Percentiles rank a stretch among this genome's conserved stretches.
phyloP scores from a whole-genome alignment of 2,329 filamentous ascomycete species.

The Colletotrichum sojae region DNA sequence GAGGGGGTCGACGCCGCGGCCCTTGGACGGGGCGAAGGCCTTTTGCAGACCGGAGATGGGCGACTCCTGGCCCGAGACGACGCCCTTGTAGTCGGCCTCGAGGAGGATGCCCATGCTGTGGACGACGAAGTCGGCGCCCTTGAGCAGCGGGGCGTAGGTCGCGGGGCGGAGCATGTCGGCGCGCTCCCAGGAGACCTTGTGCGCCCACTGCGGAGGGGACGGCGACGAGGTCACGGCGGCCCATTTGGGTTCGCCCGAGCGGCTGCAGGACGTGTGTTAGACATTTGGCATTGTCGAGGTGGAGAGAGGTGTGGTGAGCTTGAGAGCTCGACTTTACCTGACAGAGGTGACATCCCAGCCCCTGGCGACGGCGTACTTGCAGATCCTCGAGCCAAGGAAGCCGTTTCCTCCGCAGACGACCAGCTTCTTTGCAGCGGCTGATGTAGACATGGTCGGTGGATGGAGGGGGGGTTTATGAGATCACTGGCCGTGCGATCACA shows the following conservation, averaged over 20 bases:
- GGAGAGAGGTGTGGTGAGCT: constrained; percentile 7
- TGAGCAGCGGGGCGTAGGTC: constrained; percentile 83
- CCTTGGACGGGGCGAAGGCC: constrained; percentile 80
- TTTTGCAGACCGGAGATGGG: constrained; percentile 83
- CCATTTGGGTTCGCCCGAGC: constrained; percentile 92
- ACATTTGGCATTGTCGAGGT: constrained; percentile 6
- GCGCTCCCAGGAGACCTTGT: constrained; percentile 86
- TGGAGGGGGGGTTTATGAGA: constrained; percentile 5
- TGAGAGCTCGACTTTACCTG: constrained; percentile 69
- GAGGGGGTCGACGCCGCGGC: constrained; percentile 78
- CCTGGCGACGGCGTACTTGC: constrained; percentile 86
- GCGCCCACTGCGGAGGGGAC: constrained; percentile 83
- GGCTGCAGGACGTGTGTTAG: constrained; percentile 66
- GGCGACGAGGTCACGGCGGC: constrained; percentile 79
- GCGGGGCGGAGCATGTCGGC: constrained; percentile 88
- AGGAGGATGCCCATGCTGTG: constrained; percentile 97
- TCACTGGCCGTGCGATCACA: neutral
- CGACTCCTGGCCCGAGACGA: constrained; percentile 86
- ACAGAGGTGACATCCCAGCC: constrained; percentile 95
- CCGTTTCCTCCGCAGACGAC: constrained; percentile 95
- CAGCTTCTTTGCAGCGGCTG: constrained; percentile 78
- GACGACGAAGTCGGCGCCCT: constrained; percentile 85
- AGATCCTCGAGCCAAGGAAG: constrained; percentile 90
- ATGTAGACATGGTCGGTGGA: constrained; percentile 61
- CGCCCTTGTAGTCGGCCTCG: constrained; percentile 97